A percentile compares a stretch with the other conserved stretches of the same genome.
These are phyloP conservation scores for Suhomyces panamericanus DNA, from an alignment of 1,139 yeast genomes.

Conservation along the genomic window DNA sequence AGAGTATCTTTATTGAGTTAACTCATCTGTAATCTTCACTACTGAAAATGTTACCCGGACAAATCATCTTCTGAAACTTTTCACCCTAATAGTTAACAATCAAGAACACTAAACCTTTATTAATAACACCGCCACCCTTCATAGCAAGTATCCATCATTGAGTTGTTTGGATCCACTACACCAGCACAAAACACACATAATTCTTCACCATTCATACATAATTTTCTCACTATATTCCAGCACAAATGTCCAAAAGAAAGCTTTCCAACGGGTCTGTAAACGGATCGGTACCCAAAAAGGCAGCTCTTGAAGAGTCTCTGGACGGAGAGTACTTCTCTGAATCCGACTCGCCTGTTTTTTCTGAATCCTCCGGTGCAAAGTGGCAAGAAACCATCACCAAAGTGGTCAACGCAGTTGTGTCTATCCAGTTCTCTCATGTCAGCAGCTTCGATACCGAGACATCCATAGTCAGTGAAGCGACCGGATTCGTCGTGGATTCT, in stretches of 20 bases:
- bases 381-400: constrained; percentile 85
- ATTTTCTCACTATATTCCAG: not conserved
- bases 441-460: constrained; percentile 83
- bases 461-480: constrained; percentile 83
- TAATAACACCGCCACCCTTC: not conserved
- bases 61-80: constrained; percentile 9
- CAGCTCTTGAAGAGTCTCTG: constrained; percentile 9
- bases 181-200: not conserved
- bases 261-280: constrained; percentile 11
- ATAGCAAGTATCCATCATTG: constrained; percentile 1
- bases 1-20: too few species aligned
- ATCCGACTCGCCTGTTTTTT: constrained; percentile 3
- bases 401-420: constrained; percentile 84
- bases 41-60: constrained; percentile 8
- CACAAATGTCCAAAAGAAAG: constrained; percentile 9
- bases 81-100: constrained; percentile 9
- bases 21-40: too few species aligned
- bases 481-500: constrained; percentile 93
- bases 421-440: constrained; percentile 87
- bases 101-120: not conserved
- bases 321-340: constrained; percentile 8
- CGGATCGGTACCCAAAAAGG: constrained; percentile 7
- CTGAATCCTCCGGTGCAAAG: constrained; percentile 8
- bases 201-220: not conserved
- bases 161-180: not conserved